Conservation (phyloP, 352 stramenopile species). For the Globisporangium paroecandrum region DNA sequence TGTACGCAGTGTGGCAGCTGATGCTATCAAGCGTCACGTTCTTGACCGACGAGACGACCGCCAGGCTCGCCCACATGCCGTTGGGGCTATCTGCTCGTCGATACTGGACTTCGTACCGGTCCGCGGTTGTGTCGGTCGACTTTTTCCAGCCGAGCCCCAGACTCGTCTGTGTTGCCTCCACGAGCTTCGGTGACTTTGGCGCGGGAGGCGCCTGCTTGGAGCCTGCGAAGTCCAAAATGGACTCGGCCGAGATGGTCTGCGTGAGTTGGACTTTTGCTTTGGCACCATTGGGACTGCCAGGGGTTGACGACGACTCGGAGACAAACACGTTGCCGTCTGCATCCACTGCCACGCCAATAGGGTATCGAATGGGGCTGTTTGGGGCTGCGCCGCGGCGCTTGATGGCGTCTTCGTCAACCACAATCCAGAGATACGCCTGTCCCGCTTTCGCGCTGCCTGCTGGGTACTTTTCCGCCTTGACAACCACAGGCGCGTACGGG, state of each 20-base stretch:
- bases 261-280: conserved; percentile 15
- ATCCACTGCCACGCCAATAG: conserved; percentile 65
- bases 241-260: conserved; percentile 60
- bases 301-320: conserved; percentile 28
- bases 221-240: conserved; percentile 53
- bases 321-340: conserved; percentile 71
- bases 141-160: conserved; percentile 62
- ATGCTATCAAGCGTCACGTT: conserved; percentile 41
- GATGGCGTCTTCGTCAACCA: conserved; percentile 62
- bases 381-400: conserved; percentile 38
- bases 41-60: conserved; percentile 31
- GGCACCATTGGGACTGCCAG: not conserved
- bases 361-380: conserved; percentile 53
- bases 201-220: conserved; percentile 35
- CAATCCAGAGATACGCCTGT: conserved; percentile 75
- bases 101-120: conserved; percentile 76
- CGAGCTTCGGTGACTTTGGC: conserved; percentile 35
- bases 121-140: conserved; percentile 53
- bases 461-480: conserved; percentile 73
- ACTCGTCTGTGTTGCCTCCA: conserved; percentile 47
- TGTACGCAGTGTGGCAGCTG: conserved; percentile 43
- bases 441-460: conserved; percentile 48
- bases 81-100: conserved; percentile 41
- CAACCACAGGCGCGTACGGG: conserved; percentile 68
- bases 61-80: conserved; percentile 46